Conservation (phyloP, 176 grass and related monocot genomes). For the maize (Zea mays) region Zm-B73-REFERENCE-NAM-5.0 NC_050105.1:115575501-115576000, state of each 20-base stretch:
- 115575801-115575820: slow-evolving; percentile 29
- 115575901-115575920: not conserved
- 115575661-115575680: slow-evolving; percentile 39
- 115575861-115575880: slow-evolving; percentile 22
- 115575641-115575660: slow-evolving; percentile 27
- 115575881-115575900: too few species aligned
- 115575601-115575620: slow-evolving; percentile 34
- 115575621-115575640: slow-evolving; percentile 35
- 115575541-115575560: slow-evolving; percentile 30
- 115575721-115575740: not conserved
- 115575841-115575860: slow-evolving; percentile 10
- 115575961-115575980: slow-evolving; percentile 37
- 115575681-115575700: slow-evolving; percentile 32
- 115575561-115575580: not conserved
- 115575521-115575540: not conserved
- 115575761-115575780: not conserved
- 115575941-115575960: slow-evolving; percentile 34
- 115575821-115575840: not conserved
- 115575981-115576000: not conserved
- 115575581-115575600: not conserved
- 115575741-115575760: not conserved
- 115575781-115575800: not conserved
- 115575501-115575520: too few species aligned
- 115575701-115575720: not conserved
- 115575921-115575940: not conserved